Evolutionary conservation across 1,139 yeast species (phyloP).

Genomic region (Yamadazyma songkhlaensis): DNA sequence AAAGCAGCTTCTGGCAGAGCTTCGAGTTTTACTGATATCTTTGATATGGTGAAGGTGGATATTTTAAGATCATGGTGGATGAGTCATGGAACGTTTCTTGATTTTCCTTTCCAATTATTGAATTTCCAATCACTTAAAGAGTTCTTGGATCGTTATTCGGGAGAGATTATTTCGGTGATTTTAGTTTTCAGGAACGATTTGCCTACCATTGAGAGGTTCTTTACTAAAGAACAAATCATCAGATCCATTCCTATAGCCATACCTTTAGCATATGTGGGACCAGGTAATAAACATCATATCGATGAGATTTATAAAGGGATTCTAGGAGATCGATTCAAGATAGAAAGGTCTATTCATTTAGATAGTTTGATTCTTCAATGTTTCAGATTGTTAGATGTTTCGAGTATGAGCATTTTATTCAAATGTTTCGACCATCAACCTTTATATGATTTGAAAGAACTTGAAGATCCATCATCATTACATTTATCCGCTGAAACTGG

Average conservation of each 20-base stretch:
- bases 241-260: constrained; percentile 27
- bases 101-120: constrained; percentile 41
- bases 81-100: constrained; percentile 23
- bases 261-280: constrained; percentile 44
- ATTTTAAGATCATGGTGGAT: constrained; percentile 42
- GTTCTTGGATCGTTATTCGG: constrained; percentile 28
- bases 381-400: constrained; percentile 40
- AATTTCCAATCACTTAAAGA: constrained; percentile 24
- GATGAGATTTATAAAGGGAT: constrained; percentile 19
- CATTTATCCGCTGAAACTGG: not conserved
- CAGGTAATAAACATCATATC: constrained; percentile 40
- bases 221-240: not conserved
- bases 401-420: constrained; percentile 13
- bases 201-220: not conserved
- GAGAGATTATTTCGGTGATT: constrained; percentile 34
- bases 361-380: constrained; percentile 21
- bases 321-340: constrained; percentile 15
- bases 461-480: not conserved
- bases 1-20: constrained; percentile 7
- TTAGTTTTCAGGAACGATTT: constrained; percentile 18
- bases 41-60: constrained; percentile 27
- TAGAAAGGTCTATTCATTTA: constrained; percentile 17
- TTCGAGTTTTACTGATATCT: constrained; percentile 20
- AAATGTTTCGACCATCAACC: not conserved
- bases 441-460: constrained; percentile 10